These are phyloP conservation scores for Hsuehochloa calcarea DNA, from an alignment of 176 grass and related monocot species.

Conservation along the genomic window DNA sequence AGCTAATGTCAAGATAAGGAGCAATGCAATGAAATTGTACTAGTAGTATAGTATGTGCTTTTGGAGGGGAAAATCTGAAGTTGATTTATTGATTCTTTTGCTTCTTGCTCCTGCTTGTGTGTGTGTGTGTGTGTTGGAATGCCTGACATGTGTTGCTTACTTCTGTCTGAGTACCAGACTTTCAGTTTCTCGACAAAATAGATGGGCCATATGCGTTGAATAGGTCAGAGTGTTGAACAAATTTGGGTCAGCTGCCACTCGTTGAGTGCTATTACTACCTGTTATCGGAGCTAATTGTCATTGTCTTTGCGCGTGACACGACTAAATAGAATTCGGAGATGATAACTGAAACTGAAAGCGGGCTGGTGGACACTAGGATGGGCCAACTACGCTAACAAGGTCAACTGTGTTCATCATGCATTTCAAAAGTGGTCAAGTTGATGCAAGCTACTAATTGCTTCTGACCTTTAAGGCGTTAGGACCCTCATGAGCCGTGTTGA, in stretches of 20 bases:
- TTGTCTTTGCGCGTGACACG: not conserved
- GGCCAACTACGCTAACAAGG: not conserved
- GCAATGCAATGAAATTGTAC: not conserved
- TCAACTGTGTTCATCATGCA: conserved; percentile 27
- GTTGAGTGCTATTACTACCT: not conserved
- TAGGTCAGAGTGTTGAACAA: not conserved
- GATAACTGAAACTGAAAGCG: conserved; percentile 29
- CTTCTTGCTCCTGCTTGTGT: no score
- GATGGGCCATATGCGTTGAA: not conserved
- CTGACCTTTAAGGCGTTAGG: not conserved
- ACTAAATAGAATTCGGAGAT: not conserved
- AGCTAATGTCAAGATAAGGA: not conserved
- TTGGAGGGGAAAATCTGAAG: no score
- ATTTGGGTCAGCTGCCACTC: not conserved
- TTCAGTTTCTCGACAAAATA: not conserved
- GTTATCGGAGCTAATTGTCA: not conserved
- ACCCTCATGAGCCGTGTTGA: not conserved
- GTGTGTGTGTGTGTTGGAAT: not conserved
- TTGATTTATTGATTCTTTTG: no score
- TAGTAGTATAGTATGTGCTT: no score
- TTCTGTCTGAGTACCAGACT: not conserved
- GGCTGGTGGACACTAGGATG: conserved; percentile 14
- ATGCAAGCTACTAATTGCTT: not conserved
- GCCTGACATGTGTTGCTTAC: not conserved
- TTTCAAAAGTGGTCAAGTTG: not conserved